phyloP scores from a whole-genome alignment of 371 early-diverging fungal genomes.

The Zopfochytrium polystomum region DNA sequence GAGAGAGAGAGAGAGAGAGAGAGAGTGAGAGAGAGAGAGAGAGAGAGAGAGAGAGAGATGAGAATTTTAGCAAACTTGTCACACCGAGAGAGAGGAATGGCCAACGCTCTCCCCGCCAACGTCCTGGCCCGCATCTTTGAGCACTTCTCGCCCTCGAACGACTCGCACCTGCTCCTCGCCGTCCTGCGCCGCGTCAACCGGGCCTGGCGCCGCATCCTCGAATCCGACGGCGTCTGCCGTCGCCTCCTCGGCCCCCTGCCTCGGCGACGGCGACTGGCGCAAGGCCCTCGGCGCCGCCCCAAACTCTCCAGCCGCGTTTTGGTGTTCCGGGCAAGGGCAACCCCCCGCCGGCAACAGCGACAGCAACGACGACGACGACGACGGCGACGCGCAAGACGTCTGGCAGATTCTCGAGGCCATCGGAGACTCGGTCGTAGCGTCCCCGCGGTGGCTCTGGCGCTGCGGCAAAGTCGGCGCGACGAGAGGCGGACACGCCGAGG shows the following conservation, averaged over 20 bases:
- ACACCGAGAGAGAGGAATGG: too few species aligned
- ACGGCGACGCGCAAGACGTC: neutral
- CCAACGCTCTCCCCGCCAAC: neutral
- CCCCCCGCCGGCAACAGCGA: neutral
- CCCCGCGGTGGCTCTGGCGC: neutral
- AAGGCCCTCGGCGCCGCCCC: neutral
- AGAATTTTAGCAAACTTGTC: too few species aligned
- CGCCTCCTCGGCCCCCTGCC: neutral
- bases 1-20: too few species aligned
- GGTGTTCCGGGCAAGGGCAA: neutral
- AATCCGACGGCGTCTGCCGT: neutral
- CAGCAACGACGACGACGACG: neutral
- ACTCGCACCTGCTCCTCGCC: neutral
- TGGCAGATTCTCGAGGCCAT: neutral
- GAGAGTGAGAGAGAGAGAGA: too few species aligned
- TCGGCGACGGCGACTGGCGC: neutral
- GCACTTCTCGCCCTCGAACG: neutral
- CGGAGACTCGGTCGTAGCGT: too few species aligned
- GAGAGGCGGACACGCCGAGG: neutral
- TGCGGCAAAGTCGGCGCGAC: neutral
- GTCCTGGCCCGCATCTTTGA: neutral
- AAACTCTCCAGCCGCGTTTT: neutral
- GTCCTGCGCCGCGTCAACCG: neutral
- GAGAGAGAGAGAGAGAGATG: too few species aligned
- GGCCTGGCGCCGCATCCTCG: neutral